Evolutionary conservation across 306 rosid species (phyloP), one percentile per base, ranked within the genome.

Genomic region (Vicia faba): DNA sequence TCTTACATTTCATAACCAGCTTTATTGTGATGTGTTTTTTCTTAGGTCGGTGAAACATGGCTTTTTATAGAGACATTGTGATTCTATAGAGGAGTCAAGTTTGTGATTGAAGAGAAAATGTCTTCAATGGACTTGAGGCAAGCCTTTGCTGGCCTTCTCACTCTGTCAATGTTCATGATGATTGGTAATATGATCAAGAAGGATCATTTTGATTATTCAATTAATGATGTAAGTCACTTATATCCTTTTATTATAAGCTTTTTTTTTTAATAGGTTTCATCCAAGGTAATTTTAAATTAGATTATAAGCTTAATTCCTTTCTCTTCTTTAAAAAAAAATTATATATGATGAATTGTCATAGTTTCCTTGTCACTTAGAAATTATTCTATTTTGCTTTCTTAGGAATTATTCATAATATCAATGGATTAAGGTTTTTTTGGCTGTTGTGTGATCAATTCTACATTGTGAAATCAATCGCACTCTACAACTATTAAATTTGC

Each of bases 141-240:
- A 57, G 73, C 76, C 1, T 63, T 76, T 0, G 81, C 73, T 56
- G 84, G 84, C 2, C 63, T 81, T 60, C 77, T 81, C 5, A 81
- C 85, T 14, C 77, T 77, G 8, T 77, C 82, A 8, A 77, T 81
- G 85, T 77, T 81, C 79, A 74, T 81, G 38, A 77, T 81, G 85
- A 46, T 81, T 20, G 82, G 82, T 1, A 73, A 81, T 43, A 74
- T 81, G 85, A 57, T 78, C 80, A 81, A 81, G 71, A 81, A 66
- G 50, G 80, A 81, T 36, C 85, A 81, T 45, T 51, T 81, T 45
- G 82, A 81, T 69, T 9, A 18, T 14, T 7, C 61, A 26, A 7
- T 55, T 55, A 29, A 55, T 13, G 56, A 59, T 15, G 85, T 72
- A 72, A 72, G 84, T 76, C 5, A n/a, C 12, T 62, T 45, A 18